Base-by-base conservation (phyloP, 2,329 filamentous ascomycete species). In the Pseudogymnoascus sp. region DNA sequence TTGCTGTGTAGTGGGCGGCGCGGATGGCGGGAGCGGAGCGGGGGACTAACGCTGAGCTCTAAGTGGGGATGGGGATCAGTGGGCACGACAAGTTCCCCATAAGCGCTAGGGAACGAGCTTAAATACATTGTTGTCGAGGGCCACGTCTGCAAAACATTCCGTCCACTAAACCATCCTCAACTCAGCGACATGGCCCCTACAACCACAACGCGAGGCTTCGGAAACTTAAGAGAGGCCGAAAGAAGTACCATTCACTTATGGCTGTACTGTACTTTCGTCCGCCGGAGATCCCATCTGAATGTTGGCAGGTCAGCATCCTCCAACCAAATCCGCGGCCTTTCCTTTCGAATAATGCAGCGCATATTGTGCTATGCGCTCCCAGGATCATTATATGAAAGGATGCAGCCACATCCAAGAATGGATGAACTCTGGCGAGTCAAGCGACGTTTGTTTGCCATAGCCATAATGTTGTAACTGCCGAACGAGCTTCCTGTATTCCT, bases 1-100 rank as follows among this genome's bases (percentile, higher is more conserved):
- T 54, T 54, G 7, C 5, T 33, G 33, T 54, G 25, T 30, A 18
- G 43, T 30, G 43, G 43, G 47, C 47, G n/a, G 43, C 25, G 47
- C 25, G 16, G 28, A 33, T 12, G 41, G n/a, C 47, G 47, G 47
- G 47, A 35, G 47, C 47, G 28, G 47, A 54, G 47, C 47, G 47
- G 47, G 47, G 43, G 28, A 54, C 47, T 54, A 54, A 54, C 28
- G 16, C 47, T 54, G 47, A 54, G 47, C 47, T 54, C 47, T 28
- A 54, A 54, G 47, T 54, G 47, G 47, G 47, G 47, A 33, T 54
- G 47, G 47, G 47, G 47, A 33, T 54, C 28, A 54, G 47, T 54
- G 47, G 47, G 16, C 47, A 54, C 28, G 47, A 54, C 47, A 54
- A 54, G 28, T n/a, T 18, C 28, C 47, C 16, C 16, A 35, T 54